Evolutionary conservation across 345 rosid genomes (phyloP), one percentile per base, ranked within the genome.

Genomic region (Rhodamnia argentea): DNA sequence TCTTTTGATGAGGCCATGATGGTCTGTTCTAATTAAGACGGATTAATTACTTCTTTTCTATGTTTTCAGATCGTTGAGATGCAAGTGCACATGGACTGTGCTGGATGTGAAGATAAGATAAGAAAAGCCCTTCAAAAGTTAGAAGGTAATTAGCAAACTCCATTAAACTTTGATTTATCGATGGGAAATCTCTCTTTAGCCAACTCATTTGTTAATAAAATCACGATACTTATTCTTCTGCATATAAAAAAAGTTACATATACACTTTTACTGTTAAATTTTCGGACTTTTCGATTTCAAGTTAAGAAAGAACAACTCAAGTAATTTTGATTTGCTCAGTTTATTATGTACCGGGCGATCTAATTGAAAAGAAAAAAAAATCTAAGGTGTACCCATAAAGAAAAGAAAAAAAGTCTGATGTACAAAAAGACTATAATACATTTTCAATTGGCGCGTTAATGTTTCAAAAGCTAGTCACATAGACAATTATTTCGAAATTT

Each of bases 41-140:
- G 20, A 13, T 70, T 70, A 0, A 40, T 70, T 10, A 70, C 0
- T 37, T 37, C 23, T 70, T 70, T 37, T 37, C 47, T 9, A 37
- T 32, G 7, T 18, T 70, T 70, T n/a, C 84, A 96, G 99, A 89
- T 96, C 4, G 87, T 91, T 54, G 96, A 93, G 87, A 90, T 96
- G 92, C 90, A 87, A 37, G 98, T 96, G 51, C 89, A 92, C 37
- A 96, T 96, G 91, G 95, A 95, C 82, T 95, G 98, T 83, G 87
- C 91, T 58, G 98, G 97, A 86, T 94, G 99, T 62, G 94, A 92
- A 88, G 87, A 60, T 57, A 94, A 90, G 86, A 92, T 95, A 23
- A 92, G 82, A 91, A 94, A 90, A 85, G 91, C 95, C 78, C 94
- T 96, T 83, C 76, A 84, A 55, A 96, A 92, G 50, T 89, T 94